These are phyloP conservation scores for Strobilomyces dryophilus DNA, from an alignment of 768 basidiomycete genomes.

Conservation along the genomic window DNA sequence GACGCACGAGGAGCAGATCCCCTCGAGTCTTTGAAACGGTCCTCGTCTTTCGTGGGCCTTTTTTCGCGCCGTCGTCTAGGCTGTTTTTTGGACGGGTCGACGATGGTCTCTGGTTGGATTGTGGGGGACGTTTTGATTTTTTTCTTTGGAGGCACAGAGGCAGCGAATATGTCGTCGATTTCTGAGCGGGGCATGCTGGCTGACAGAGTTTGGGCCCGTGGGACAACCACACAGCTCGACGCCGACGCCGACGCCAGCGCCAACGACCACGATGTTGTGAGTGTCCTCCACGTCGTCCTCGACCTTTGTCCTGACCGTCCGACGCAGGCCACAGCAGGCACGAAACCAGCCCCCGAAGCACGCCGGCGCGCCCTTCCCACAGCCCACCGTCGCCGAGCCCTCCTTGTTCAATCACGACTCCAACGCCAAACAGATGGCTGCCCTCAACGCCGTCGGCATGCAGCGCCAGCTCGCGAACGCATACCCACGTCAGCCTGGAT, in stretches of 20 bases:
- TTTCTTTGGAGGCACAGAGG: conserved; percentile 40
- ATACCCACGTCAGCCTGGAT: conserved; percentile 44
- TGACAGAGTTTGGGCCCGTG: conserved; percentile 15
- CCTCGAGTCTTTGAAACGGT: conserved; percentile 69
- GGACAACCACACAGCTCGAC: conserved; percentile 16
- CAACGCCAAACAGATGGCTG: conserved; percentile 76
- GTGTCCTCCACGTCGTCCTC: conserved; percentile 5
- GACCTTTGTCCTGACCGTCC: background rate
- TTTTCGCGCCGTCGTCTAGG: conserved; percentile 30
- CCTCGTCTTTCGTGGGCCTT: conserved; percentile 34
- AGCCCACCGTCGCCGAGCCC: conserved; percentile 30
- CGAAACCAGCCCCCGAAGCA: conserved; percentile 22
- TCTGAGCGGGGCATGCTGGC: conserved; percentile 53
- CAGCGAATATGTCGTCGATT: conserved; percentile 83
- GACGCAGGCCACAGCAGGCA: conserved; percentile 39
- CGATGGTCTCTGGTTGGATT: conserved; percentile 51
- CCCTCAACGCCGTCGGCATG: conserved; percentile 56
- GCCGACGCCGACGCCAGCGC: conserved; percentile 9
- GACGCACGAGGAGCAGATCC: conserved; percentile 66
- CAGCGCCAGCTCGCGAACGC: conserved; percentile 50
- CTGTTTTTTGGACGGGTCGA: conserved; percentile 54
- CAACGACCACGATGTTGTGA: conserved; percentile 32
- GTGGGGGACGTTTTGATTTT: conserved; percentile 21
- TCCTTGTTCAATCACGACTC: conserved; percentile 57
- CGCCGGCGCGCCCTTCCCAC: conserved; percentile 15